Conservation (phyloP, 1,284 basidiomycete genomes). For the Macrocystidia cucumis region DNA sequence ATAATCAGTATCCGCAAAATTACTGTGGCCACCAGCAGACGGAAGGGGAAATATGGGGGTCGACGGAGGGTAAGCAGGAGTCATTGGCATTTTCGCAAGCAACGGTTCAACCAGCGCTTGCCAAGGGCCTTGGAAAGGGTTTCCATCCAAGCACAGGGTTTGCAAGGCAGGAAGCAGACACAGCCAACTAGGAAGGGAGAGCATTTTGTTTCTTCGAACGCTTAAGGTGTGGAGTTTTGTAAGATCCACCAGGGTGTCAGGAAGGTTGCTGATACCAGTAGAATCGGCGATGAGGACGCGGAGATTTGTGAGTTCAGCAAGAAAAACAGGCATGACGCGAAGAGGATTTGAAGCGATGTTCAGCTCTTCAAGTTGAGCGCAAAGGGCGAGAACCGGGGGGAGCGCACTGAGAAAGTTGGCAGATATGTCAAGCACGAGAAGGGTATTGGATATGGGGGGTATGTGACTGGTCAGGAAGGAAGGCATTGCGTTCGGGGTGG, state of each 20-base stretch:
- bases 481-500: conserved; percentile 70
- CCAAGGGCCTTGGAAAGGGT: conserved; percentile 92
- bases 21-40: conserved; percentile 33
- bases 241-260: conserved; percentile 58
- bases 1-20: conserved; percentile 32
- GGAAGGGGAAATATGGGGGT: conserved; percentile 51
- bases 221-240: conserved; percentile 82
- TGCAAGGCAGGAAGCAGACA: conserved; percentile 79
- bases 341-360: conserved; percentile 91
- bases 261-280: conserved; percentile 73
- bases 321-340: conserved; percentile 75
- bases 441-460: conserved; percentile 64
- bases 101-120: conserved; percentile 80
- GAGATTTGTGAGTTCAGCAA: conserved; percentile 70
- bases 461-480: conserved; percentile 62
- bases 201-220: conserved; percentile 81
- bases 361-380: conserved; percentile 84
- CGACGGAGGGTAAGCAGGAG: conserved; percentile 59
- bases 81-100: conserved; percentile 51
- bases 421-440: conserved; percentile 88
- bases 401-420: conserved; percentile 78
- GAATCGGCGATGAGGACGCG: conserved; percentile 87
- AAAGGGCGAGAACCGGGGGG: conserved; percentile 72
- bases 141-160: conserved; percentile 85
- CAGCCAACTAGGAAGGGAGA: conserved; percentile 91